A percentile compares a stretch with the other conserved stretches of the same genome.
phyloP scores from a whole-genome alignment of 306 rosid species.

The Malus orientalis region DNA sequence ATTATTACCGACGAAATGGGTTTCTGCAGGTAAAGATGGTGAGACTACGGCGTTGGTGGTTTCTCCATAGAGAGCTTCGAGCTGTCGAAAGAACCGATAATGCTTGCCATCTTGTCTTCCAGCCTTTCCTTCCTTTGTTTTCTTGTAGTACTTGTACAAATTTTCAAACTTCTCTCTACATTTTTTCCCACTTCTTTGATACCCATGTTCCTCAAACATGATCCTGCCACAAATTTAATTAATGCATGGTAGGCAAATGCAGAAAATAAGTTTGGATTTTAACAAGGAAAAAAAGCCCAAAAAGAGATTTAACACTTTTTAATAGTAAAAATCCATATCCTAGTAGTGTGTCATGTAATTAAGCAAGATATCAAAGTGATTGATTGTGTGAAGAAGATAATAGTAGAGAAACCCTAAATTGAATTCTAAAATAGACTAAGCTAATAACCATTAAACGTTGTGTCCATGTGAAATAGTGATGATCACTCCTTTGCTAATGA shows the following conservation, averaged over 20 bases:
- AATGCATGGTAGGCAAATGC: background rate
- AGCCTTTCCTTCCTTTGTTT: conserved; percentile 91
- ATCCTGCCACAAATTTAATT: conserved; percentile 37
- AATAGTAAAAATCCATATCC: background rate
- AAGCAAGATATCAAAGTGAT: background rate
- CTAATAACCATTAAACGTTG: background rate
- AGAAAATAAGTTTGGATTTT: background rate
- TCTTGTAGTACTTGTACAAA: conserved; percentile 93
- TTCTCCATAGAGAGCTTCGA: conserved; percentile 94
- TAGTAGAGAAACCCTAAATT: conserved; percentile 35
- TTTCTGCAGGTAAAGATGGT: conserved; percentile 29
- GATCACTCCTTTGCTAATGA: conserved; percentile 3
- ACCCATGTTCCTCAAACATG: conserved; percentile 84
- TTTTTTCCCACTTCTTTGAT: conserved; percentile 97
- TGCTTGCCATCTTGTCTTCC: conserved; percentile 97
- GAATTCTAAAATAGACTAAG: background rate
- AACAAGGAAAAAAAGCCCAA: background rate
- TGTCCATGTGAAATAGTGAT: background rate
- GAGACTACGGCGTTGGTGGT: conserved; percentile 8
- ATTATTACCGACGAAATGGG: conserved; percentile 31
- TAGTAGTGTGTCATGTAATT: background rate
- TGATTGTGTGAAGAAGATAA: too few relatives aligned
- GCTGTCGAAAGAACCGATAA: conserved; percentile 94
- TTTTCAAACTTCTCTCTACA: conserved; percentile 97
- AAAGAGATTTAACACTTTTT: background rate